Base-by-base conservation (phyloP, 805 yeast species). In the Wickerhamomyces chambardii region DNA sequence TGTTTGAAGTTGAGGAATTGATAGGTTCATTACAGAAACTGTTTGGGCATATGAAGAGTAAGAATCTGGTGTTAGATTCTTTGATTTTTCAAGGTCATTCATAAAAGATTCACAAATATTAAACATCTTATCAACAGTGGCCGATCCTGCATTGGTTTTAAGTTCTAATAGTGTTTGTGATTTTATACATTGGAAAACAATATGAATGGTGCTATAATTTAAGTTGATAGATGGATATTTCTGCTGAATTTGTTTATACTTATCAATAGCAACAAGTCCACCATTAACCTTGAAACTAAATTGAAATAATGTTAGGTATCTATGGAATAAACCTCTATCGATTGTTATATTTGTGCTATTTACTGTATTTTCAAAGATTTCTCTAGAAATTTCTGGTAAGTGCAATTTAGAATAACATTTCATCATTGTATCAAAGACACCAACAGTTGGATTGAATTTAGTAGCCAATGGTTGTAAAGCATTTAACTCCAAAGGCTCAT, bases 361-460 rank as follows among this genome's bases (percentile, higher is more conserved):
- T 10, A 38, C 37, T 35, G 39, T 40, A 2, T 41, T 34, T 4
- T 36, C 28, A 17, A 38, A 44, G 0, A 46, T 25, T 12, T 35
- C 31, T 3, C 40, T 22, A 10, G 53, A 42, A 2, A 32, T 18
- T 9, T 38, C 34, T 12, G 32, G 28, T 14, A 44, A 46, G 8
- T 47, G 50, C 3, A 43, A n/a, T 18, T 36, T 39, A 5, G 31
- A 33, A 26, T 43, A 47, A 9, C 41, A 35, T 30, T 39, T 36
- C 41, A 47, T 44, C 29, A 51, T 15, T 2, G 40, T 32, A 37
- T 51, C 55, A 10, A 43, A 35, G 6, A 51, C 29, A 1, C 43
- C 39, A 12, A 31, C 42, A 1, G 45, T 32, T 6, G 56, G 52
- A 7, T 34, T 27, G 24, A 41, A 47, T 31, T 47, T 51, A 4